phyloP scores from a whole-genome alignment of 352 stramenopile genomes.

The Pseudoperonospora humuli region DNA sequence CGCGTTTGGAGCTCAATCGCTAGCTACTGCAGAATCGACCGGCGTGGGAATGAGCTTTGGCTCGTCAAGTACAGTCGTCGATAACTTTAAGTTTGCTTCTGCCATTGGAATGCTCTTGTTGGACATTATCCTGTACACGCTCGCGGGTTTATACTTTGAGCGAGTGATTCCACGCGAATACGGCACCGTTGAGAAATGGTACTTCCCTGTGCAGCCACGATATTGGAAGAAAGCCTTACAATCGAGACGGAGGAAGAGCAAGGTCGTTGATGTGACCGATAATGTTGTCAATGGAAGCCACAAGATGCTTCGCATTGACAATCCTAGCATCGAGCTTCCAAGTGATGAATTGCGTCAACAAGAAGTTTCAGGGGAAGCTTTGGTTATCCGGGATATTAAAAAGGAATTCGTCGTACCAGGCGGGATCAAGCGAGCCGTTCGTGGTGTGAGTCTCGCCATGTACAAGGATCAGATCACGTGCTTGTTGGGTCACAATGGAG shows the following conservation, averaged over 20 bases:
- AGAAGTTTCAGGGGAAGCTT: conserved; percentile 27
- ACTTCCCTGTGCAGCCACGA: conserved; percentile 81
- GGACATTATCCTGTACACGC: conserved; percentile 82
- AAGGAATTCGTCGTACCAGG: conserved; percentile 68
- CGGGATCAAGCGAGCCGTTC: conserved; percentile 73
- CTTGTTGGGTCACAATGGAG: conserved; percentile 89
- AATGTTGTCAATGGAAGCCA: conserved; percentile 2
- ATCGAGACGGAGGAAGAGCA: too few relatives aligned
- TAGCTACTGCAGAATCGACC: conserved; percentile 46
- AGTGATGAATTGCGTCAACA: conserved; percentile 31
- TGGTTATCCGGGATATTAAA: conserved; percentile 37
- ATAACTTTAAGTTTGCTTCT: conserved; percentile 63
- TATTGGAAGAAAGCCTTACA: conserved; percentile 63
- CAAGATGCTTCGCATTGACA: conserved; percentile 25
- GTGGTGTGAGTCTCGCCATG: conserved; percentile 78
- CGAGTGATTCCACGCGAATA: conserved; percentile 89
- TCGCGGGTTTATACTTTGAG: conserved; percentile 90
- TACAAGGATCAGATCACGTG: conserved; percentile 89
- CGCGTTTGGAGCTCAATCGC: conserved; percentile 48
- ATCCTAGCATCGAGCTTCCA: conserved; percentile 31
- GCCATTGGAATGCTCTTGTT: conserved; percentile 74
- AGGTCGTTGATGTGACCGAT: too few relatives aligned
- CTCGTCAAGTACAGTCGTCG: conserved; percentile 29
- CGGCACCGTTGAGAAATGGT: conserved; percentile 85
- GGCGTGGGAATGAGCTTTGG: conserved; percentile 37